phyloP scores from a whole-genome alignment of 2,329 filamentous ascomycete species.

The Colletotrichum sp. region DNA sequence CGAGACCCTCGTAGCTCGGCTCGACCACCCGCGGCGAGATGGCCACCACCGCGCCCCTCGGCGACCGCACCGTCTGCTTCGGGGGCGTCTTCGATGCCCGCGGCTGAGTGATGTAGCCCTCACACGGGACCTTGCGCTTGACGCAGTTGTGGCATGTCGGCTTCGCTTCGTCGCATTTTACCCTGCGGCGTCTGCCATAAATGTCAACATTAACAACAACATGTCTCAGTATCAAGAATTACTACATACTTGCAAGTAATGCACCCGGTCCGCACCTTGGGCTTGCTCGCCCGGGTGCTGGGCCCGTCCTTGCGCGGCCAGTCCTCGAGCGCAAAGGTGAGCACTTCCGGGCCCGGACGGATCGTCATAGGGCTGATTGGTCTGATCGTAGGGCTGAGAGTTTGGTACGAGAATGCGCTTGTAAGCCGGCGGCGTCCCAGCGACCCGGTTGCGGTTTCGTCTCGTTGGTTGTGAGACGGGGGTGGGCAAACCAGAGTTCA shows the following conservation, averaged over 20 bases:
- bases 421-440: neutral
- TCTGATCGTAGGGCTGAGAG: neutral
- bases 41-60: neutral
- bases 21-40: neutral
- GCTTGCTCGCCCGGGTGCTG: conserved; percentile 16
- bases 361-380: neutral
- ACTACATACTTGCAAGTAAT: conserved; percentile 19
- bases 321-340: conserved; percentile 14
- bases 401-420: neutral
- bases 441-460: neutral
- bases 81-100: neutral
- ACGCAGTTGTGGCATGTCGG: conserved; percentile 9
- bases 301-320: conserved; percentile 9
- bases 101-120: conserved; percentile 7
- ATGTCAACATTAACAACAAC: neutral
- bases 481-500: neutral
- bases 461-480: neutral
- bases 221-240: neutral
- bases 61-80: neutral
- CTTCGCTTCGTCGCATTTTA: conserved; percentile 15
- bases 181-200: neutral
- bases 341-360: neutral
- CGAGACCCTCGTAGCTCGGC: conserved; percentile 10
- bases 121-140: conserved; percentile 1
- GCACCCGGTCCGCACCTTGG: conserved; percentile 23